Evolutionary conservation across 768 basidiomycete genomes (phyloP).

Genomic region (Pleurotus djamor): DNA sequence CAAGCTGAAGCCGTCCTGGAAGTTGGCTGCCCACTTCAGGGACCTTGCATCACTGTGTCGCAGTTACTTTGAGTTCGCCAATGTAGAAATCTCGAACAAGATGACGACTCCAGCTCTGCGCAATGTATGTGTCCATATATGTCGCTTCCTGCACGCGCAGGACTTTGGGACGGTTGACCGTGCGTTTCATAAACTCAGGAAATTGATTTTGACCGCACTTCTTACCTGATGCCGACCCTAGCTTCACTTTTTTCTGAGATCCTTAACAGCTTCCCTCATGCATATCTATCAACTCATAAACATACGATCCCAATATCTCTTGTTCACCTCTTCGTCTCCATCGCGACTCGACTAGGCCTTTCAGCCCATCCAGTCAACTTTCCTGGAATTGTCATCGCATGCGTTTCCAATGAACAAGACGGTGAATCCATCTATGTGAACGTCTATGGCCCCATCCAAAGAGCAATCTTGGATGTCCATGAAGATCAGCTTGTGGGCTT

Average conservation of each 20-base stretch:
- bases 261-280: constrained; percentile 58
- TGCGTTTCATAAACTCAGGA: not conserved
- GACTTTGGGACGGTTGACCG: constrained; percentile 6
- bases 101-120: constrained; percentile 19
- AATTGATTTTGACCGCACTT: not conserved
- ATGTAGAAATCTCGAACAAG: constrained; percentile 25
- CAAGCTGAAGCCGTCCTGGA: constrained; percentile 5
- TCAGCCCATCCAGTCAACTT: constrained; percentile 53
- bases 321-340: constrained; percentile 53
- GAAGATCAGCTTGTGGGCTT: constrained; percentile 28
- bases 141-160: constrained; percentile 40
- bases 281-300: constrained; percentile 47
- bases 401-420: constrained; percentile 41
- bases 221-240: constrained; percentile 14
- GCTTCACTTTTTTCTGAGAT: constrained; percentile 38
- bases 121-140: constrained; percentile 39
- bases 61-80: constrained; percentile 26
- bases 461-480: constrained; percentile 28
- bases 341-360: constrained; percentile 52
- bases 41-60: constrained; percentile 37
- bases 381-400: constrained; percentile 52
- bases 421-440: constrained; percentile 43
- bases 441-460: constrained; percentile 40
- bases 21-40: constrained; percentile 41
- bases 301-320: constrained; percentile 58